These are phyloP conservation scores for Hypoxylon sp. DNA, from an alignment of 2,329 filamentous ascomycete species.

Conservation along the genomic window DNA sequence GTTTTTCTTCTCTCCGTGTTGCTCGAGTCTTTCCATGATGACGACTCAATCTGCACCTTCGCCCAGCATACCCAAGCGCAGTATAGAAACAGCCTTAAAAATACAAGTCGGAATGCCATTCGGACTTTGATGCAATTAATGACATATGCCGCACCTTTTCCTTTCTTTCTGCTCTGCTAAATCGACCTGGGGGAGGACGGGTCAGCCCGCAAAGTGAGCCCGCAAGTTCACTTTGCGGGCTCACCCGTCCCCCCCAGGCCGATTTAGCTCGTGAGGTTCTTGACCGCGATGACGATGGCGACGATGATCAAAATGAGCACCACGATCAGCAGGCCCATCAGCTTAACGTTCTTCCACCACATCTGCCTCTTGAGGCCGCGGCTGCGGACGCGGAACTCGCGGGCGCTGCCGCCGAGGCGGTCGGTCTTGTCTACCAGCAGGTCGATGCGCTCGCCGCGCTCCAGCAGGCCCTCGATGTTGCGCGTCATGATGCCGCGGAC, in stretches of 20 bases:
- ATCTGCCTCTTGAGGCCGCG: conserved; percentile 88
- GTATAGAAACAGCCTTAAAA: conserved; percentile 29
- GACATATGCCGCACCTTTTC: not conserved
- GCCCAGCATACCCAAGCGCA: conserved; percentile 4
- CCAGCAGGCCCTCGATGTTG: conserved; percentile 90
- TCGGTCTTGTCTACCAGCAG: conserved; percentile 97
- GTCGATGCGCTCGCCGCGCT: conserved; percentile 93
- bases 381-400: conserved; percentile 90
- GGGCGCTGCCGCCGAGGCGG: conserved; percentile 84
- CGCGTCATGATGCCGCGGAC: conserved; percentile 94
- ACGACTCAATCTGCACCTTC: conserved; percentile 1
- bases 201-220: not conserved
- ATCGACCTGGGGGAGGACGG: not conserved
- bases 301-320: conserved; percentile 72
- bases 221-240: no score
- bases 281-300: conserved; percentile 66
- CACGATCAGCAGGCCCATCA: conserved; percentile 83
- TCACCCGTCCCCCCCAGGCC: not conserved
- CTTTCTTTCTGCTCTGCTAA: not conserved
- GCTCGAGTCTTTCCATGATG: conserved; percentile 10
- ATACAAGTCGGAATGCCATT: conserved; percentile 20
- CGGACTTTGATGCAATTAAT: not conserved
- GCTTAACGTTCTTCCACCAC: conserved; percentile 99
- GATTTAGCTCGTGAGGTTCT: conserved; percentile 53
- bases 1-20: conserved; percentile 21